Evolutionary conservation across 306 rosid genomes (phyloP).

Genomic region (Cercis canadensis): DNA sequence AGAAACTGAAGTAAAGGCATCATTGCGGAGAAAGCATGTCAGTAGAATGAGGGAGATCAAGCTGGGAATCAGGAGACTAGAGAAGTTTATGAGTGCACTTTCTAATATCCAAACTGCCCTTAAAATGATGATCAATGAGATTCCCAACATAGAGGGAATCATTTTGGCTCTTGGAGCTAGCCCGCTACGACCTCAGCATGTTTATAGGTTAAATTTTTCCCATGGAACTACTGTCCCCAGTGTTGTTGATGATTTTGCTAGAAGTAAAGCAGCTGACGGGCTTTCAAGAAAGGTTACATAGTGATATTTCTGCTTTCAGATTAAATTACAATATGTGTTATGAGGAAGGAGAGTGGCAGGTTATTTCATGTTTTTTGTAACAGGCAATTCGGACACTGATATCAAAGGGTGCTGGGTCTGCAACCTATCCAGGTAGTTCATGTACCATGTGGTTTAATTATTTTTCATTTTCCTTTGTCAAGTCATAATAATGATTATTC

Average conservation of each 20-base stretch:
- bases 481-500: constrained; percentile 15
- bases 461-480: constrained; percentile 15
- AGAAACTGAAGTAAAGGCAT: constrained; percentile 59
- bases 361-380: constrained; percentile 38
- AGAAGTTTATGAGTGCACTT: constrained; percentile 71
- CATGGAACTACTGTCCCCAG: constrained; percentile 33
- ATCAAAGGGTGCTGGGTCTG: constrained; percentile 79
- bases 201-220: constrained; percentile 65
- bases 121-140: constrained; percentile 56
- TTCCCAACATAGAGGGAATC: constrained; percentile 48
- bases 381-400: constrained; percentile 83
- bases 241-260: constrained; percentile 53
- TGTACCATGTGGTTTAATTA: constrained; percentile 9
- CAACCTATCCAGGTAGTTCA: constrained; percentile 66
- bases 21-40: constrained; percentile 60
- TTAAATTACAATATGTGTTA: constrained; percentile 31
- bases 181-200: constrained; percentile 73
- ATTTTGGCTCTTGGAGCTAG: constrained; percentile 79
- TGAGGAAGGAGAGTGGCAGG: constrained; percentile 25
- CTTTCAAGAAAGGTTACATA: constrained; percentile 77
- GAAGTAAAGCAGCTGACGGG: constrained; percentile 70
- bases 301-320: constrained; percentile 15
- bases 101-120: constrained; percentile 63
- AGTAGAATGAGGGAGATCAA: constrained; percentile 81
- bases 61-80: constrained; percentile 70